These are phyloP conservation scores for Polyporus tsugae DNA, from an alignment of 1,284 basidiomycete species.

Conservation along the genomic window DNA sequence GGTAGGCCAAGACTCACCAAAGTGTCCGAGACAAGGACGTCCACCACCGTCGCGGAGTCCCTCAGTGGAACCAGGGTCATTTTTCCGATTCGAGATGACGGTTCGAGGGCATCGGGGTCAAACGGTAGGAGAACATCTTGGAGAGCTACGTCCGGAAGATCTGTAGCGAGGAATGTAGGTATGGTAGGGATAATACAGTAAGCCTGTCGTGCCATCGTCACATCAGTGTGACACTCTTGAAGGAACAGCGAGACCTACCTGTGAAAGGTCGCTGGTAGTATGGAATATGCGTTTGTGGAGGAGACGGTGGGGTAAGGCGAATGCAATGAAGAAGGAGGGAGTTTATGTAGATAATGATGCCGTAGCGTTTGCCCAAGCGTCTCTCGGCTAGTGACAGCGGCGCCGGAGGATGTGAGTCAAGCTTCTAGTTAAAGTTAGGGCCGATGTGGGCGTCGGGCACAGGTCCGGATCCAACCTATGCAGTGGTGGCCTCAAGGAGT, in stretches of 20 bases:
- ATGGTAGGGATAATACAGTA: not conserved
- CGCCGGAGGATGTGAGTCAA: not conserved
- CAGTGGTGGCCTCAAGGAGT: no score
- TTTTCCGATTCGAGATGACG: not conserved
- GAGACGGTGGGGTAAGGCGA: not conserved
- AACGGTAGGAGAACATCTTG: not conserved
- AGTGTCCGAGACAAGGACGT: slow-evolving; percentile 1
- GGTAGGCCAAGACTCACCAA: not conserved
- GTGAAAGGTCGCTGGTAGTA: not conserved
- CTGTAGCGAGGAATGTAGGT: not conserved
- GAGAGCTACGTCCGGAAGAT: not conserved
- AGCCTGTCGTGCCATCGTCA: not conserved
- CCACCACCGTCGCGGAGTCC: not conserved
- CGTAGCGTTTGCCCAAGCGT: not conserved
- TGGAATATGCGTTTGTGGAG: not conserved
- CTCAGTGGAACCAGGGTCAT: not conserved
- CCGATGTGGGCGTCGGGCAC: no score
- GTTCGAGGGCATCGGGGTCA: not conserved
- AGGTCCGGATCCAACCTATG: no score
- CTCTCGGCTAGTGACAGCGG: not conserved
- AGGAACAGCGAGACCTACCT: not conserved
- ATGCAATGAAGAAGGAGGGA: not conserved
- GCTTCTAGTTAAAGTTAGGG: not conserved
- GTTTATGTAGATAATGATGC: not conserved
- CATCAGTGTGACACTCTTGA: not conserved